These are phyloP conservation scores for Abelmoschus esculentus DNA, from an alignment of 345 rosid genomes.

Conservation along the genomic window DNA sequence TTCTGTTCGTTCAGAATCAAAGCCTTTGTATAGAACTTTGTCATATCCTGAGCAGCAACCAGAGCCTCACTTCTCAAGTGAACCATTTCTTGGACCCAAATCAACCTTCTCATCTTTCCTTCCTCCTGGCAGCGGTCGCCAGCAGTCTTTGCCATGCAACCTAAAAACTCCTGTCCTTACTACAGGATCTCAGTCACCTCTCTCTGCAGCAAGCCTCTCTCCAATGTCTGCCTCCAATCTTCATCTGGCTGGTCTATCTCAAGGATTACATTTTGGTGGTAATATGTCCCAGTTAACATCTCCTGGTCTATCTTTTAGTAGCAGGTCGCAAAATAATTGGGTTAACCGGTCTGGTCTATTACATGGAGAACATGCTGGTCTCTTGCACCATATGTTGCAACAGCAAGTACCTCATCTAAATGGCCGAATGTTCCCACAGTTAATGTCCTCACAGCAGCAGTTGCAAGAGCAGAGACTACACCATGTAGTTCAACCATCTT, in stretches of 20 bases:
- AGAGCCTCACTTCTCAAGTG: constrained; percentile 56
- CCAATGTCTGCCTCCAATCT: constrained; percentile 51
- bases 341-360: constrained; percentile 58
- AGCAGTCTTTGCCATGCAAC: constrained; percentile 52
- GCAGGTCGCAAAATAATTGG: constrained; percentile 68
- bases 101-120: constrained; percentile 77
- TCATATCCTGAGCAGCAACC: constrained; percentile 73
- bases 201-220: constrained; percentile 50
- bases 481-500: constrained; percentile 46
- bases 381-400: constrained; percentile 57
- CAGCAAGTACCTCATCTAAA: constrained; percentile 60
- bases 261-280: constrained; percentile 53
- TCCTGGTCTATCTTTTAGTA: constrained; percentile 64
- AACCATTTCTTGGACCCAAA: constrained; percentile 56
- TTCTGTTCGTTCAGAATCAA: constrained; percentile 41
- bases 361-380: constrained; percentile 58
- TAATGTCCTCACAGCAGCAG: constrained; percentile 52
- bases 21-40: constrained; percentile 76
- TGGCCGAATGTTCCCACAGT: constrained; percentile 50
- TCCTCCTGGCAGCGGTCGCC: constrained; percentile 60
- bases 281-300: constrained; percentile 54
- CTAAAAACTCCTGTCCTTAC: constrained; percentile 42
- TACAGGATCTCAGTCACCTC: constrained; percentile 46
- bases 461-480: constrained; percentile 56
- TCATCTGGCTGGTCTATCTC: constrained; percentile 55